These are phyloP conservation scores for Corynespora cassiicola DNA, from an alignment of 2,329 filamentous ascomycete species.

Conservation along the genomic window DNA sequence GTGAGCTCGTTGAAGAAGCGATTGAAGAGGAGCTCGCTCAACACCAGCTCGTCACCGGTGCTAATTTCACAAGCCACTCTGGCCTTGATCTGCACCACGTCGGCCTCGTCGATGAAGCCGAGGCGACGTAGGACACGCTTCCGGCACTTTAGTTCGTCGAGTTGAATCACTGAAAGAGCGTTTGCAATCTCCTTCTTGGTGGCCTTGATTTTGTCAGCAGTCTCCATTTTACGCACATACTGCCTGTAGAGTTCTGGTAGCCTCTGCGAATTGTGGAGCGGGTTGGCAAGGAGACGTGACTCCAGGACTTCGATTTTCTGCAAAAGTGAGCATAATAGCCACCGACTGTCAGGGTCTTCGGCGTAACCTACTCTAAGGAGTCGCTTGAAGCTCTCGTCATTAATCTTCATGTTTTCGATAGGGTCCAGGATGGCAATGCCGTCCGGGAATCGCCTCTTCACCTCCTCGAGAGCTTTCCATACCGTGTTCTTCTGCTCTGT, in stretches of 20 bases:
- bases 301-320: slow-evolving; percentile 97
- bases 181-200: slow-evolving; percentile 86
- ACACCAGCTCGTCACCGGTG: slow-evolving; percentile 90
- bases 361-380: slow-evolving; percentile 66
- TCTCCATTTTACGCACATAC: slow-evolving; percentile 80
- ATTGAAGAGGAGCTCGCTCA: slow-evolving; percentile 94
- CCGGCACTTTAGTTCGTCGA: slow-evolving; percentile 94
- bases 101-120: slow-evolving; percentile 92
- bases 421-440: slow-evolving; percentile 89
- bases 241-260: slow-evolving; percentile 85
- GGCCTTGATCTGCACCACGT: slow-evolving; percentile 96
- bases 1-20: slow-evolving; percentile 96
- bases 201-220: slow-evolving; percentile 81
- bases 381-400: slow-evolving; percentile 91
- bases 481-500: slow-evolving; percentile 72
- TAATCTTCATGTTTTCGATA: slow-evolving; percentile 95
- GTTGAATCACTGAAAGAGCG: slow-evolving; percentile 86
- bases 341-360: background rate
- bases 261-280: slow-evolving; percentile 87
- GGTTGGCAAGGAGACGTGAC: slow-evolving; percentile 85
- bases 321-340: slow-evolving; percentile 17
- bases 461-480: slow-evolving; percentile 74
- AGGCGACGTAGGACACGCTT: slow-evolving; percentile 94
- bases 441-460: slow-evolving; percentile 88
- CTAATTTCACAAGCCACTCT: slow-evolving; percentile 98